Evolutionary conservation across 208 protist species (phyloP).

Genomic region (Strigomonas galati): DNA sequence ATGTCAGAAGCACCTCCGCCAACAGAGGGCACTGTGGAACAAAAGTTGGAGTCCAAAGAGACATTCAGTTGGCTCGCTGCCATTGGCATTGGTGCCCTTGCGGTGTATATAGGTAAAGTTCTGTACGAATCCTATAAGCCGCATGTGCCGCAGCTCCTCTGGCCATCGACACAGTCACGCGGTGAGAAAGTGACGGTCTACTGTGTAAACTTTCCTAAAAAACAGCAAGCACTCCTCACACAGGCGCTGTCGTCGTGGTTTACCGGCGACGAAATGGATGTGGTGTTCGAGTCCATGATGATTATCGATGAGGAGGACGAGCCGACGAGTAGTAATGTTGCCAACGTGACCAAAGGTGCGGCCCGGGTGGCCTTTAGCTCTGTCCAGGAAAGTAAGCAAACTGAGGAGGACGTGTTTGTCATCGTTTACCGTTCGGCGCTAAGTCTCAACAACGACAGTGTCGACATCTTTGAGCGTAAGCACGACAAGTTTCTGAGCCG

Average conservation of each 20-base stretch:
- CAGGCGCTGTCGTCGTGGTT: constrained; percentile 28
- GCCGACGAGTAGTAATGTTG: constrained; percentile 24
- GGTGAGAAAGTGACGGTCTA: not conserved
- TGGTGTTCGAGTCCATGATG: constrained; percentile 43
- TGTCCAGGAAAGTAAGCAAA: no score
- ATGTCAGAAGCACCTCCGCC: not conserved
- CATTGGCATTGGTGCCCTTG: constrained; percentile 38
- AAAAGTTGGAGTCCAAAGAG: constrained; percentile 10
- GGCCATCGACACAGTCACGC: not conserved
- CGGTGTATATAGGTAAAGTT: constrained; percentile 38
- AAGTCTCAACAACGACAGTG: constrained; percentile 35
- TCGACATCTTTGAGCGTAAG: constrained; percentile 40
- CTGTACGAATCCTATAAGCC: constrained; percentile 14
- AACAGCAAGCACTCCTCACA: constrained; percentile 19
- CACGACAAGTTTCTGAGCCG: constrained; percentile 25
- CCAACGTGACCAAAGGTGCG: constrained; percentile 18
- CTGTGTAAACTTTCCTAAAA: constrained; percentile 60
- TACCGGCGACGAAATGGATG: constrained; percentile 22
- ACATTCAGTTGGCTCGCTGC: constrained; percentile 13
- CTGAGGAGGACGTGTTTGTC: constrained; percentile 15
- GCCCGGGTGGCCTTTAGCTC: no score
- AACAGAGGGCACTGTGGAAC: not conserved
- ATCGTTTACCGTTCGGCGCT: constrained; percentile 47
- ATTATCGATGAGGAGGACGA: constrained; percentile 57
- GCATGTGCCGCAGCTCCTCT: constrained; percentile 43